Percentiles rank a stretch among this genome's conserved stretches.
Conservation (phyloP, 2,329 filamentous ascomycete species). For the Epichloe hybrida region DNA sequence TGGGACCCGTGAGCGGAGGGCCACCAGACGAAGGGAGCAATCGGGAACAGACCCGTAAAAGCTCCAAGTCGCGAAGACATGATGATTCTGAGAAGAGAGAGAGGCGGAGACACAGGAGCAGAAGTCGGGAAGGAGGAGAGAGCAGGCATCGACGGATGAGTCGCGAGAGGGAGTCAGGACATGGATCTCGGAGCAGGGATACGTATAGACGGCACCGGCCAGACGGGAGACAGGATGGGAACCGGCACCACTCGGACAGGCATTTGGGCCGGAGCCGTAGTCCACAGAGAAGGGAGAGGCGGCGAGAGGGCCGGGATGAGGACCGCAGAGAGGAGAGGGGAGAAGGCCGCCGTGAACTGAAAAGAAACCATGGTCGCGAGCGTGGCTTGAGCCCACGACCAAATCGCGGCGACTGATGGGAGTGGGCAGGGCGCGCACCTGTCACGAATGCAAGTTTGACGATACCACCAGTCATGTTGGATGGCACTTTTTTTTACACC, state of each 20-base stretch:
- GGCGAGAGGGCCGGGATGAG: slow-evolving; percentile 8
- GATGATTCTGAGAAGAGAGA: slow-evolving; percentile 19
- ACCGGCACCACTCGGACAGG: slow-evolving; percentile 3
- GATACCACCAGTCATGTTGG: not conserved
- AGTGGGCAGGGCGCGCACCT: too few relatives aligned
- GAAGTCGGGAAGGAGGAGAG: slow-evolving; percentile 16
- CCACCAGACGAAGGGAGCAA: slow-evolving; percentile 13
- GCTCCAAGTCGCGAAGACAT: slow-evolving; percentile 19
- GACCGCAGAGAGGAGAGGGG: slow-evolving; percentile 6
- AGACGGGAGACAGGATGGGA: slow-evolving; percentile 3
- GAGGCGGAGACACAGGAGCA: slow-evolving; percentile 22
- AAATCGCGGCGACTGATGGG: not conserved
- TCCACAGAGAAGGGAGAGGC: slow-evolving; percentile 8
- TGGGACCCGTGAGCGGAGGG: slow-evolving; percentile 15
- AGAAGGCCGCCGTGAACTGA: slow-evolving; percentile 9
- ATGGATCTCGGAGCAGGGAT: slow-evolving; percentile 9
- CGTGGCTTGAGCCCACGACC: slow-evolving; percentile 3
- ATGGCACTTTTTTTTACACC: not conserved
- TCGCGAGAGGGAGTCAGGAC: slow-evolving; percentile 6
- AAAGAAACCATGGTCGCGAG: slow-evolving; percentile 9
- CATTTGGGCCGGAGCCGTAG: slow-evolving; percentile 4
- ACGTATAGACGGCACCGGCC: not conserved
- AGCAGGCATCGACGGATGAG: slow-evolving; percentile 17
- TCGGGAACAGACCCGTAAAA: slow-evolving; percentile 13
- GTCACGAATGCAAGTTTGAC: not conserved